A percentile compares a stretch with the other conserved stretches of the same genome.
phyloP scores from a whole-genome alignment of 352 stramenopile species.

The Thraustotheca clavata region DNA sequence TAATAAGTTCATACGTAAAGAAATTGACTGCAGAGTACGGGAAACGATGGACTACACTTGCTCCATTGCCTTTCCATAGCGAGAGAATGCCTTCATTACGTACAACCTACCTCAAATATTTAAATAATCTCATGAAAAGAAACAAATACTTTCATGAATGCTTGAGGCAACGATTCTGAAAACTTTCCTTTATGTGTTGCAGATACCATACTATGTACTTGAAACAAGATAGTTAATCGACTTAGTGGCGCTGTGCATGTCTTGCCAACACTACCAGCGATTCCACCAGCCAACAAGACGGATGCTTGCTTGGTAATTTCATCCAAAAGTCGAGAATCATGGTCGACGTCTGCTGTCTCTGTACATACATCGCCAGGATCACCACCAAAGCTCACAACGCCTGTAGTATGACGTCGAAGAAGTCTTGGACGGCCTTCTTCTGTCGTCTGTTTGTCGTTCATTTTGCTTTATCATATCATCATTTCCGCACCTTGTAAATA shows the following conservation, averaged over 20 bases:
- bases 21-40: slow-evolving; percentile 97
- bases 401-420: slow-evolving; percentile 69
- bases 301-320: slow-evolving; percentile 64
- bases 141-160: slow-evolving; percentile 70
- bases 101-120: slow-evolving; percentile 61
- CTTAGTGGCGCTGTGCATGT: slow-evolving; percentile 92
- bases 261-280: slow-evolving; percentile 94
- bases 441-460: too few species aligned
- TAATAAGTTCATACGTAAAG: slow-evolving; percentile 92
- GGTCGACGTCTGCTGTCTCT: slow-evolving; percentile 73
- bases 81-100: slow-evolving; percentile 87
- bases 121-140: slow-evolving; percentile 37
- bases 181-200: slow-evolving; percentile 78
- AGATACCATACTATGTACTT: slow-evolving; percentile 94
- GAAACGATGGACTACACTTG: slow-evolving; percentile 93
- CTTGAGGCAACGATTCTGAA: slow-evolving; percentile 54
- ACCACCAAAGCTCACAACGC: slow-evolving; percentile 62
- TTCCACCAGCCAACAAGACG: slow-evolving; percentile 81
- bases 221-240: slow-evolving; percentile 94
- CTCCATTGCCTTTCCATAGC: slow-evolving; percentile 95
- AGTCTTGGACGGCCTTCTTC: too few species aligned
- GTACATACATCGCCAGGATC: slow-evolving; percentile 66
- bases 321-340: slow-evolving; percentile 24
- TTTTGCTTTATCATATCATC: too few species aligned
- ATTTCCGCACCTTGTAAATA: too few species aligned